Percentiles rank a stretch among this genome's conserved stretches.
Conservation (phyloP, 176 grass and related monocot genomes). For the Areca catechu region DNA sequence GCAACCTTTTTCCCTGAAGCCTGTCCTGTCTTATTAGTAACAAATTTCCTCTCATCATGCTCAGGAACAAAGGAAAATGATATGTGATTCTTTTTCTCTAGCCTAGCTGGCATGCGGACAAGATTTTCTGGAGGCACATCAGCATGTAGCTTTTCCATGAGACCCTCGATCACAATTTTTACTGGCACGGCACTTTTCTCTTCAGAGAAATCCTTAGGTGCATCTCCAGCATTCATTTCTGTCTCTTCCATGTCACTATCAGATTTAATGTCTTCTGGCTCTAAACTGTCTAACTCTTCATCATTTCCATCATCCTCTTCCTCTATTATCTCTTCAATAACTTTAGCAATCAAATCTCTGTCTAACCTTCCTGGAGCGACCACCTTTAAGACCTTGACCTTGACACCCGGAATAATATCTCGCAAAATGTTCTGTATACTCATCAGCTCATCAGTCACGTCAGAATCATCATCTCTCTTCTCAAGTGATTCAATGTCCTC, state of each 20-base stretch:
- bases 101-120: slow-evolving; percentile 63
- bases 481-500: slow-evolving; percentile 45
- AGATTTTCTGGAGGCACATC: slow-evolving; percentile 24
- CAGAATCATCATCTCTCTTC: slow-evolving; percentile 42
- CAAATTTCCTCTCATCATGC: slow-evolving; percentile 35
- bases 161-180: slow-evolving; percentile 39
- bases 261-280: slow-evolving; percentile 40
- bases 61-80: slow-evolving; percentile 79
- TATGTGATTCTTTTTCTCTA: slow-evolving; percentile 56
- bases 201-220: slow-evolving; percentile 31
- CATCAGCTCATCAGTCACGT: slow-evolving; percentile 38
- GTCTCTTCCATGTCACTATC: slow-evolving; percentile 54
- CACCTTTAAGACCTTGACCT: slow-evolving; percentile 74
- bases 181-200: slow-evolving; percentile 43
- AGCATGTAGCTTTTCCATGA: slow-evolving; percentile 32
- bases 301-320: slow-evolving; percentile 48
- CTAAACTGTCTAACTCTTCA: slow-evolving; percentile 43
- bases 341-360: slow-evolving; percentile 76
- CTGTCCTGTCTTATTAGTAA: slow-evolving; percentile 20
- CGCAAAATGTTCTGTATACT: slow-evolving; percentile 47
- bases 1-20: slow-evolving; percentile 33
- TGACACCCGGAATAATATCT: slow-evolving; percentile 43
- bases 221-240: slow-evolving; percentile 44
- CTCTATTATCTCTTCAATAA: slow-evolving; percentile 82
- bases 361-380: slow-evolving; percentile 56